These are phyloP conservation scores for Evansstolkia leycettana DNA, from an alignment of 495 filamentous ascomycete species.

Conservation along the genomic window DNA sequence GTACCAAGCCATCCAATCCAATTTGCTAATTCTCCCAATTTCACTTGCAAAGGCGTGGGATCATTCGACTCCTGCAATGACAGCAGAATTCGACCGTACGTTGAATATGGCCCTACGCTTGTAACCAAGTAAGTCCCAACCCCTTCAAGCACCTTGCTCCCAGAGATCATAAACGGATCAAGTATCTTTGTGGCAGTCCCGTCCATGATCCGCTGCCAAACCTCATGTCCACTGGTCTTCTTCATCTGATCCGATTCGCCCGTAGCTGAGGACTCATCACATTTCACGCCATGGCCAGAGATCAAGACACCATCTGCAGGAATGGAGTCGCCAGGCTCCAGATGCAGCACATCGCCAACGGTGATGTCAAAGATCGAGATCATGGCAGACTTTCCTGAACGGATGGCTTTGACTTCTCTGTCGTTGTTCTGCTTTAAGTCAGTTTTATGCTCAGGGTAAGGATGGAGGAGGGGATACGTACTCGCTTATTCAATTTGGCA, in stretches of 20 bases:
- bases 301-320: conserved; percentile 49
- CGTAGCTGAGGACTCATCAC: conserved; percentile 58
- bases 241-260: conserved; percentile 59
- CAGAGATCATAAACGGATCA: conserved; percentile 53
- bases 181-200: conserved; percentile 44
- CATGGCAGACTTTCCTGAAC: conserved; percentile 61
- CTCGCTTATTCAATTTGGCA: conserved; percentile 59
- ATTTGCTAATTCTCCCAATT: conserved; percentile 48
- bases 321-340: conserved; percentile 64
- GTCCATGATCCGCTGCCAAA: conserved; percentile 42
- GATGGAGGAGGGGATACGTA: conserved; percentile 10
- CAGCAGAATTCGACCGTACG: conserved; percentile 55
- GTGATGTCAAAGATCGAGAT: conserved; percentile 61
- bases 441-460: background rate
- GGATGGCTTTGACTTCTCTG: conserved; percentile 61
- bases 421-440: conserved; percentile 50
- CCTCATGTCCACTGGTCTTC: conserved; percentile 47
- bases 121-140: conserved; percentile 54
- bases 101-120: conserved; percentile 47
- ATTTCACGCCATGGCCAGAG: conserved; percentile 52
- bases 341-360: conserved; percentile 59
- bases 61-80: conserved; percentile 47
- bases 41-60: conserved; percentile 52
- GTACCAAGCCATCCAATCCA: conserved; percentile 50
- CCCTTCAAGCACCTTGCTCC: conserved; percentile 53